Base-by-base conservation (phyloP, 129 eudicot species). In the Chrysanthemum lavandulifolium region DNA sequence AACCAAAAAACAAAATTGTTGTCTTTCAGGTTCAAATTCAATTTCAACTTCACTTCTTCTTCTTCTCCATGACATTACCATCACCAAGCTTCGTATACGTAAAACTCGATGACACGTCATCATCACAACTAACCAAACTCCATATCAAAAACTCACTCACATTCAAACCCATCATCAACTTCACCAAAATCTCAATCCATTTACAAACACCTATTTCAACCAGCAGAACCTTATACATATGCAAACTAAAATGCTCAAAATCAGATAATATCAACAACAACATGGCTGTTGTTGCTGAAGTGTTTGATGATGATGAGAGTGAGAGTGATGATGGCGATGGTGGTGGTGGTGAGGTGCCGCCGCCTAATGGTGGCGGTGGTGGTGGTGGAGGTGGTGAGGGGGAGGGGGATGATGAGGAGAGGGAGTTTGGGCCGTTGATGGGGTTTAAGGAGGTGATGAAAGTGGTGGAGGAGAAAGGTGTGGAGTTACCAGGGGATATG, bases 391-490 rank as follows among this genome's bases (percentile, higher is more conserved):
- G 60, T 10, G 86, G 76, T 1, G 96, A 83, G 12, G 95, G 75
- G 6, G 82, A 80, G 2, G 89, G 82, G 14, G 92, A 73, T 72
- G 88, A 66, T 4, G 98, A 82, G 4, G 92, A 90, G 71, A 74
- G 84, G 74, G 98, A 93, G 71, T 90, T 90, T 69, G 98, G 98
- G 29, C 96, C 89, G 50, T 68, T 90, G 31, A 63, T 94, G 88
- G 84, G 50, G 73, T 88, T 82, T 80, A 96, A 87, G 13, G 98
- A 90, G 45, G 96, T 90, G 68, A 54, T 94, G 57, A 81, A 62
- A 55, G 93, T 87, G 73, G 88, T 89, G n/a, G 92, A 90, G 76
- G 77, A 40, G 66, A 71, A 79, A 49, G 96, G 95, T 61, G 88
- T 84, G 33, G 78, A 49, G 78, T 81, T 93, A 53, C 98, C 98